Conservation (phyloP, 2,329 filamentous ascomycete genomes). For the Plectosphaerella cucumerina region DNA sequence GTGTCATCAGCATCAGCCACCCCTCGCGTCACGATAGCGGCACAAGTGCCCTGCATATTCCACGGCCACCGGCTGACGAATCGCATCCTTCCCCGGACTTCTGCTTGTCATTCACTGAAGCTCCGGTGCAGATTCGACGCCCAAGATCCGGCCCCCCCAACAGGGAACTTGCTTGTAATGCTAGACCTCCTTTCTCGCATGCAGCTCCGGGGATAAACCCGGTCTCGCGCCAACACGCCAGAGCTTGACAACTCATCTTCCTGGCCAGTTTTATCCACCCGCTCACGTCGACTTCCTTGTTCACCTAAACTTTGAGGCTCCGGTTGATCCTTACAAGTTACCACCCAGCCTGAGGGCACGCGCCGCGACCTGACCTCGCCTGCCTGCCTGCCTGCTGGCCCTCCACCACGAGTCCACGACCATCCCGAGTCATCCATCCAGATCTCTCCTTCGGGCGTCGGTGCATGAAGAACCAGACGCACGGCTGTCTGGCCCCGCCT, state of each 20-base stretch:
- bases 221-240: constrained; percentile 28
- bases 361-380: constrained; percentile 10
- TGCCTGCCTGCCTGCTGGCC: constrained; percentile 4
- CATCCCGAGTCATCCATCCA: constrained; percentile 6
- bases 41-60: not conserved
- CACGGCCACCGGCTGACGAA: constrained; percentile 9
- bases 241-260: constrained; percentile 28
- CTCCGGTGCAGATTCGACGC: constrained; percentile 36
- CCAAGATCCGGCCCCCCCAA: constrained; percentile 27
- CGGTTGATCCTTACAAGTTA: constrained; percentile 9
- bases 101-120: constrained; percentile 21
- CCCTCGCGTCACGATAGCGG: constrained; percentile 8
- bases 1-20: constrained; percentile 1
- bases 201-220: constrained; percentile 34
- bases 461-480: constrained; percentile 1
- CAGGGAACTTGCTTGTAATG: constrained; percentile 36
- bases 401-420: constrained; percentile 7
- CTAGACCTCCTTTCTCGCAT: constrained; percentile 28
- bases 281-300: constrained; percentile 14
- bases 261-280: constrained; percentile 20
- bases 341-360: too few species aligned
- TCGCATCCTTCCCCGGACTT: constrained; percentile 12
- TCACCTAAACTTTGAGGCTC: constrained; percentile 14
- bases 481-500: not conserved
- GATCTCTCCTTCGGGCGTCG: not conserved